A percentile compares a stretch with the other conserved stretches of the same genome.
Conservation (phyloP, 805 yeast species). For the Ogataea nonfermentans region DNA sequence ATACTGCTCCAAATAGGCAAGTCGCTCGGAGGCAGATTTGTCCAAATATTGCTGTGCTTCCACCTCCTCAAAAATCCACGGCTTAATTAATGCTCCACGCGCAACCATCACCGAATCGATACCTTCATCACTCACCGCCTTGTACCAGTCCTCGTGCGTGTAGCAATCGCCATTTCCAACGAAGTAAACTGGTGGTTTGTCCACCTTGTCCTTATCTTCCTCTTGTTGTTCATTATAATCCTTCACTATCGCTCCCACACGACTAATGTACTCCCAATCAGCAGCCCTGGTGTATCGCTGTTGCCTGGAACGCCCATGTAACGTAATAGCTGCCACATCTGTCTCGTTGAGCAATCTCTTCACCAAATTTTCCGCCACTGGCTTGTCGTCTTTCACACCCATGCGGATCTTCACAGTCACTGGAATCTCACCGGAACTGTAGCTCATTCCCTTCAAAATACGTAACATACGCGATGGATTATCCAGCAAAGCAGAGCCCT, state of each 20-base stretch:
- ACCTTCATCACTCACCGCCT: constrained; percentile 58
- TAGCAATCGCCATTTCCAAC: constrained; percentile 95
- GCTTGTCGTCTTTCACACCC: constrained; percentile 81
- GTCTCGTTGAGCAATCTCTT: constrained; percentile 70
- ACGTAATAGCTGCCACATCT: constrained; percentile 84
- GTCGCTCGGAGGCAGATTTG: constrained; percentile 85
- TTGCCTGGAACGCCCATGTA: constrained; percentile 95
- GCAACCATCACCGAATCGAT: constrained; percentile 97
- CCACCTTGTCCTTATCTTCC: constrained; percentile 60
- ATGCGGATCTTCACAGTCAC: constrained; percentile 89
- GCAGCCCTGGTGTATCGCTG: constrained; percentile 91
- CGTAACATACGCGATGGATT: constrained; percentile 79
- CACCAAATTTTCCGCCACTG: constrained; percentile 80
- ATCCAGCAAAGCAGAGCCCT: constrained; percentile 91
- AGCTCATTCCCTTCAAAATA: constrained; percentile 84
- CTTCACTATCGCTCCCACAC: constrained; percentile 67
- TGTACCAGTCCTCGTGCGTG: constrained; percentile 85
- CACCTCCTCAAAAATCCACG: constrained; percentile 97
- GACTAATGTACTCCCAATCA: constrained; percentile 85
- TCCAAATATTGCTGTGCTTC: constrained; percentile 87
- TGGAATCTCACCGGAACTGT: constrained; percentile 86
- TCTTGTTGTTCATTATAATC: constrained; percentile 51
- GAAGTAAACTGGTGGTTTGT: constrained; percentile 67
- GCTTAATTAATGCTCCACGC: constrained; percentile 95
- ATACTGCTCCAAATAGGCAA: constrained; percentile 67